Conservation (phyloP, 2,329 filamentous ascomycete species). For the Nectriaceae sp. region DNA sequence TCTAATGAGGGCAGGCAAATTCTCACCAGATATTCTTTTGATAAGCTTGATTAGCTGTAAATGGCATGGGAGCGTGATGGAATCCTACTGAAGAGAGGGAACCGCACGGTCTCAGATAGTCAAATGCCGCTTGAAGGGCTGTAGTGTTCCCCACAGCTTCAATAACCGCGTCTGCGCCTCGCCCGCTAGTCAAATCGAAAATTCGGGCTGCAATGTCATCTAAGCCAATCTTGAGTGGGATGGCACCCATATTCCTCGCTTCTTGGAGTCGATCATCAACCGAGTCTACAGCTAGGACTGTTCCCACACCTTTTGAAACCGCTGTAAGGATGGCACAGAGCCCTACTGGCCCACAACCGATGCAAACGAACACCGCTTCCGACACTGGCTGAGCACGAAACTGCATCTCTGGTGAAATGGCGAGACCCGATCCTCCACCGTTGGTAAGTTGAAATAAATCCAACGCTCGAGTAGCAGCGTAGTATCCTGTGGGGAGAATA, state of each 20-base stretch:
- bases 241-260: background rate
- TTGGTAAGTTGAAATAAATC: background rate
- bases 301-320: constrained; percentile 1
- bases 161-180: constrained; percentile 2
- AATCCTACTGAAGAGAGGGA: background rate
- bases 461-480: background rate
- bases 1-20: background rate
- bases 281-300: constrained; percentile 9
- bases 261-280: constrained; percentile 6
- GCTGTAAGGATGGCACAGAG: constrained; percentile 10
- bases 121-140: background rate
- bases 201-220: background rate
- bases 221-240: background rate
- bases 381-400: constrained; percentile 1
- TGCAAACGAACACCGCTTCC: constrained; percentile 1
- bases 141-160: constrained; percentile 1
- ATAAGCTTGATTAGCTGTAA: background rate
- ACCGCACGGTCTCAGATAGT: background rate
- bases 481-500: constrained; percentile 14
- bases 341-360: constrained; percentile 12
- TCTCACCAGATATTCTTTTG: background rate
- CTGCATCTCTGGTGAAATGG: background rate
- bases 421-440: background rate
- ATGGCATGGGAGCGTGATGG: background rate
- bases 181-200: background rate